Percentiles rank a stretch among this genome's conserved stretches.
Conservation (phyloP, 352 stramenopile genomes). For the Globisporangium irregulare region DNA sequence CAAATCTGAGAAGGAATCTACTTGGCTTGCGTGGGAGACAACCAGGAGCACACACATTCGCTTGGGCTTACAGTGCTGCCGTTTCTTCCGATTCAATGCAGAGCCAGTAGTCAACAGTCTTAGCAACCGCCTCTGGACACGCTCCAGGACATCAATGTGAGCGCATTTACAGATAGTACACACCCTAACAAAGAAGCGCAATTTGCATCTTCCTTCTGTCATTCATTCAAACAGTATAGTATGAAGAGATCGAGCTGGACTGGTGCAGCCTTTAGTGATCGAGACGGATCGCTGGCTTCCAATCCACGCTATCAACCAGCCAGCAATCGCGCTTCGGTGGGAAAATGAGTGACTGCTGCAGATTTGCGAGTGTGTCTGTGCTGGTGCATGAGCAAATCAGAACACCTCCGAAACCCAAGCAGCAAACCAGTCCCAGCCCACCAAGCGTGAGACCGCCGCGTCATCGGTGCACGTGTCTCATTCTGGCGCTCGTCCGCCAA, state of each 20-base stretch:
- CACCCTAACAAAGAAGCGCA: no score
- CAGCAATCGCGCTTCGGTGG: not conserved
- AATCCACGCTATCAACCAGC: no score
- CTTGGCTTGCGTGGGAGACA: not conserved
- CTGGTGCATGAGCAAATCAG: slow-evolving; percentile 7
- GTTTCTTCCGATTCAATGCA: no score
- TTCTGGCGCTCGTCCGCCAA: not conserved
- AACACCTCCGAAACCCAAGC: slow-evolving; percentile 3
- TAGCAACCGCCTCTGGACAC: no score
- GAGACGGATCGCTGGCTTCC: not conserved
- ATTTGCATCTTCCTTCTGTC: no score
- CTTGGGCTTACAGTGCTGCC: no score
- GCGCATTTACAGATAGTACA: no score
- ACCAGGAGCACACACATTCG: no score
- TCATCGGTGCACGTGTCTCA: slow-evolving; percentile 9
- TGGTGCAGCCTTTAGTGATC: not conserved
- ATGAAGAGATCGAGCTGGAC: no score
- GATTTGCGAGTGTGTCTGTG: not conserved
- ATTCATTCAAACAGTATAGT: no score
- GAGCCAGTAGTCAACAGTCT: no score
- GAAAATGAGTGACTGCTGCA: not conserved
- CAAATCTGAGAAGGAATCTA: not conserved
- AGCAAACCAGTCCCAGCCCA: not conserved
- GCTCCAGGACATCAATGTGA: no score
- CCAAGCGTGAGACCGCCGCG: not conserved